Evolutionary conservation across 2,329 filamentous ascomycete species (phyloP).

Genomic region (Fusarium sp.): DNA sequence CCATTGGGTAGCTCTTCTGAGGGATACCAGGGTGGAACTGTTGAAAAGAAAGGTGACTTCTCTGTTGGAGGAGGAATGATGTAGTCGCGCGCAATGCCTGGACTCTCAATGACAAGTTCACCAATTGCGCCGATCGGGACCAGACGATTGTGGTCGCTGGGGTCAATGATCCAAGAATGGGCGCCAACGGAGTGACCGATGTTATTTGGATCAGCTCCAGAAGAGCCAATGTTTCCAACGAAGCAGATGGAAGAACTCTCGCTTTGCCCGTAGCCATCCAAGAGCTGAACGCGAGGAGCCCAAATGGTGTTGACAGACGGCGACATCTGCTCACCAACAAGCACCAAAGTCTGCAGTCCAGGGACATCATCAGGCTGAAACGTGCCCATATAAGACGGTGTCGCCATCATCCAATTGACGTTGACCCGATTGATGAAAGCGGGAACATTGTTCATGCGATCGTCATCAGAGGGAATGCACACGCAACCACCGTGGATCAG

Average conservation of each 20-base stretch:
- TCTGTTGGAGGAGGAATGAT: neutral
- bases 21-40: neutral
- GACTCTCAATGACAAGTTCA: constrained; percentile 35
- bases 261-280: constrained; percentile 53
- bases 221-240: neutral
- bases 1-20: neutral
- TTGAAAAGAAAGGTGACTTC: neutral
- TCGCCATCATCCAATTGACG: constrained; percentile 25
- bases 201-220: neutral
- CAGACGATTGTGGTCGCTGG: neutral
- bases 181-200: constrained; percentile 22
- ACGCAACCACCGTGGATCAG: constrained; percentile 23
- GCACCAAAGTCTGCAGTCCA: neutral
- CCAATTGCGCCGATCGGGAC: constrained; percentile 25
- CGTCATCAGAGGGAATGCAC: constrained; percentile 35
- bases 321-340: constrained; percentile 6
- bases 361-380: neutral
- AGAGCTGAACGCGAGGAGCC: constrained; percentile 37
- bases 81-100: constrained; percentile 29
- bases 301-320: neutral
- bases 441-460: constrained; percentile 32
- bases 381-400: constrained; percentile 19
- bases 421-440: constrained; percentile 6
- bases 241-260: constrained; percentile 18
- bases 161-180: constrained; percentile 22